These are phyloP conservation scores for Bryoglossum gracile DNA, from an alignment of 495 filamentous ascomycete genomes.

Conservation along the genomic window DNA sequence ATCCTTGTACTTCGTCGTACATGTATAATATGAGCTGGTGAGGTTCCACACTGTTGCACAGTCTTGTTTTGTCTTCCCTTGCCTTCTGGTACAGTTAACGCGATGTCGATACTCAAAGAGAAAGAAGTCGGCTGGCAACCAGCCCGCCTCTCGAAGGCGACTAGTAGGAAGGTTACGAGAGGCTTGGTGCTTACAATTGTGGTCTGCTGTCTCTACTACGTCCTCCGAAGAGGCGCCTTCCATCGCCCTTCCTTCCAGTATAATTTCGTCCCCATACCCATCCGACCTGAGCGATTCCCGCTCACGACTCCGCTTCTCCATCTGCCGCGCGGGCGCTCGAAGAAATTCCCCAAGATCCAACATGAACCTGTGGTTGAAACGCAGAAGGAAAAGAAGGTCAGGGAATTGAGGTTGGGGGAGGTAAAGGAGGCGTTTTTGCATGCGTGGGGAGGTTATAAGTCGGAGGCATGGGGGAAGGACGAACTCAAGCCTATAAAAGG, in stretches of 20 bases:
- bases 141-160: background rate
- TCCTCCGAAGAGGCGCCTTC: background rate
- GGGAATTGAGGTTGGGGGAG: conserved; percentile 52
- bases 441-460: conserved; percentile 77
- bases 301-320: conserved; percentile 1
- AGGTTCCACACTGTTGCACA: too few relatives aligned
- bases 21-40: too few relatives aligned
- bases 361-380: conserved; percentile 11
- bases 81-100: too few relatives aligned
- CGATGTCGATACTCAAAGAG: too few relatives aligned
- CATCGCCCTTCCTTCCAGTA: background rate
- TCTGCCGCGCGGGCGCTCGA: conserved; percentile 5
- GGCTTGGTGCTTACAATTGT: background rate
- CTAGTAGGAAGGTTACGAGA: background rate
- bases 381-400: conserved; percentile 40
- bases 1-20: too few relatives aligned
- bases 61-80: too few relatives aligned
- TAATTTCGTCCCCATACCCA: conserved; percentile 16
- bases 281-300: conserved; percentile 22
- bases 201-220: background rate
- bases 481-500: conserved; percentile 67
- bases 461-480: conserved; percentile 78
- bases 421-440: conserved; percentile 71
- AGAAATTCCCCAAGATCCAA: conserved; percentile 23
- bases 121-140: too few relatives aligned